Percentiles rank a stretch among this genome's conserved stretches.
Evolutionary conservation across 495 filamentous ascomycete species (phyloP).

Genomic region (Penicillium argentinense): DNA sequence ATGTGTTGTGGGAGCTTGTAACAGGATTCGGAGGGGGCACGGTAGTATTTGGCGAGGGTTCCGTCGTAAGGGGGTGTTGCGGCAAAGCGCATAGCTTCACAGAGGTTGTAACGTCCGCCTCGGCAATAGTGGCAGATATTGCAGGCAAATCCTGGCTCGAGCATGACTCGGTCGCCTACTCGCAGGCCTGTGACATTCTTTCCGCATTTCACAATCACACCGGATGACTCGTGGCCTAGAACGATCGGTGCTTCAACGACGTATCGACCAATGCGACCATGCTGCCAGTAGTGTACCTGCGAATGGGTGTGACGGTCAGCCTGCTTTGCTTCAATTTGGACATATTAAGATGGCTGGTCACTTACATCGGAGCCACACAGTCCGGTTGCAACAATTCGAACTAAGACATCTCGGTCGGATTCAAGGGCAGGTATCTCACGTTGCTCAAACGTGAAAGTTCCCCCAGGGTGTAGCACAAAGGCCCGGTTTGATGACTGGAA

Average conservation of each 20-base stretch:
- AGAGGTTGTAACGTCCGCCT: conserved; percentile 74
- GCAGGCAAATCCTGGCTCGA: conserved; percentile 79
- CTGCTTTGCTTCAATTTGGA: conserved; percentile 22
- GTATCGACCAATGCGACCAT: conserved; percentile 43
- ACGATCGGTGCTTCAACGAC: conserved; percentile 51
- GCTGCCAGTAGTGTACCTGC: conserved; percentile 24
- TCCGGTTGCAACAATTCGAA: background rate
- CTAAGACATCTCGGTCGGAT: conserved; percentile 17
- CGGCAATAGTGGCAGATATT: conserved; percentile 67
- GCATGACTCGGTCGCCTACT: conserved; percentile 67
- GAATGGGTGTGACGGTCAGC: too few relatives aligned
- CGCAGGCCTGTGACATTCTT: conserved; percentile 50
- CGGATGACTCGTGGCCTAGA: conserved; percentile 68
- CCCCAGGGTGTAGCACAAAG: conserved; percentile 24
- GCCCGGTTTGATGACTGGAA: conserved; percentile 12
- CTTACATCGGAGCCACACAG: conserved; percentile 33
- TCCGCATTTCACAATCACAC: conserved; percentile 58
- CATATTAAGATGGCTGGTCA: conserved; percentile 24
- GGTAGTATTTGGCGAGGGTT: conserved; percentile 73
- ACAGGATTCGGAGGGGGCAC: conserved; percentile 71
- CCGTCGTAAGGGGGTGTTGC: conserved; percentile 74
- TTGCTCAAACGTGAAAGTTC: conserved; percentile 23
- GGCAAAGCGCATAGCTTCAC: conserved; percentile 72
- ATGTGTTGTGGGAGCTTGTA: conserved; percentile 71
- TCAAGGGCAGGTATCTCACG: conserved; percentile 3